Evolutionary conservation across 371 early-diverging fungal species (phyloP).

Genomic region (Apophysomyces trapeziformis): DNA sequence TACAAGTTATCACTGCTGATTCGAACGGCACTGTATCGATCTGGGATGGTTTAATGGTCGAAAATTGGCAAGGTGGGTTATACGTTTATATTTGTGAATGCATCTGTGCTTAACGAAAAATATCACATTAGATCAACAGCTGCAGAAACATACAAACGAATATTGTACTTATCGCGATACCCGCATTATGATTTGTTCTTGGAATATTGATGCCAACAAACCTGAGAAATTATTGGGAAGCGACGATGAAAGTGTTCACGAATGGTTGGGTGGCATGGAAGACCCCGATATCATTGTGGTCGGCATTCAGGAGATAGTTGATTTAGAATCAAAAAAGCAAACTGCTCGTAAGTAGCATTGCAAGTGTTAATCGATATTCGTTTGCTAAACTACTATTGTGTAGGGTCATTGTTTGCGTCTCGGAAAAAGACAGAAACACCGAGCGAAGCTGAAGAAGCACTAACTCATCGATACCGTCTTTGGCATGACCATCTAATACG

Average conservation of each 20-base stretch:
- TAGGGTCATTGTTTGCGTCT: conserved; percentile 65
- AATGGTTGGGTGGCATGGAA: conserved; percentile 61
- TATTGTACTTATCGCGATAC: conserved; percentile 65
- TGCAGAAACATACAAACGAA: conserved; percentile 52
- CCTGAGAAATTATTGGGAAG: conserved; percentile 52
- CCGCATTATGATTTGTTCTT: conserved; percentile 75
- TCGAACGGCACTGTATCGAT: conserved; percentile 65
- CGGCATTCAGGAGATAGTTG: conserved; percentile 89
- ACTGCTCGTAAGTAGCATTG: conserved; percentile 61
- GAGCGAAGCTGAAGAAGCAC: conserved; percentile 55
- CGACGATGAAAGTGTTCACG: conserved; percentile 41
- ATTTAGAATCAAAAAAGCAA: conserved; percentile 77
- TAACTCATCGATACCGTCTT: conserved; percentile 61
- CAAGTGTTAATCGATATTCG: background rate
- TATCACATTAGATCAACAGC: conserved; percentile 9
- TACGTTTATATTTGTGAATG: background rate
- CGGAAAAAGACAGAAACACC: conserved; percentile 55
- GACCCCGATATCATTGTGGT: conserved; percentile 83
- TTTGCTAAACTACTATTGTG: background rate
- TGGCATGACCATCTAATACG: conserved; percentile 75
- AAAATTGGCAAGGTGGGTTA: conserved; percentile 67
- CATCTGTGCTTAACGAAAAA: background rate
- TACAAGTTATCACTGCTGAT: conserved; percentile 68
- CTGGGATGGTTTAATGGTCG: conserved; percentile 76
- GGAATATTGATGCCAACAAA: conserved; percentile 81